Evolutionary conservation across 495 filamentous ascomycete species (phyloP), one percentile per base, ranked within the genome.

Genomic region (Penicillium chermesinum): DNA sequence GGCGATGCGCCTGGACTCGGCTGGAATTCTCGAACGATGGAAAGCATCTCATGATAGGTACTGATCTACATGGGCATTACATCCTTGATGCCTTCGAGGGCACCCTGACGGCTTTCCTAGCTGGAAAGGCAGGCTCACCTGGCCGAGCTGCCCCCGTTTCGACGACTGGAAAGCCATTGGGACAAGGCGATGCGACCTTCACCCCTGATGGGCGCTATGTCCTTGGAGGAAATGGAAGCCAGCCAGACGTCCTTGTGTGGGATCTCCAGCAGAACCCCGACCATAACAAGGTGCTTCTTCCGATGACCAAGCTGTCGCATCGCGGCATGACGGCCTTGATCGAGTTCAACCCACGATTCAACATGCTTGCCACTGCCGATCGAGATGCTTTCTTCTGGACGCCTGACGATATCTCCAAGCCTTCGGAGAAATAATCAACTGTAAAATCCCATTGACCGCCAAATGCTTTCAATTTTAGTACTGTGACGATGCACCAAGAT

Each of bases 21-120:
- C 72, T 98, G 17, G 88, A 95, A 50, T 97, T 98, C 62, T 87
- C 86, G 41, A 97, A 97, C 60, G 91, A 98, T 61, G 93, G 93
- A 0, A 94, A 95, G 61, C 79, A 78, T 49, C 61, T 98, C 44
- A 77, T 98, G 17, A 53, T 97, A 21, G 84, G 86, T 19, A 95
- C 91, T 6, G 85, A 84, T 20, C 84, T 83, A 9, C 73, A 75
- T 35, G 88, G 89, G 2, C 94, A 97, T 58, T 93, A 87, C 53
- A 68, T 98, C 19, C 70, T 98, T 19, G 93, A 98, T 63, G 88
- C 94, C 1, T 97, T 95, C 66, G 78, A 86, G 27, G 91, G 90
- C 14, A 70, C 65, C 15, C 55, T 96, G 1, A 84, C 83, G 57
- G 82, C 84, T 9, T 87, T 83, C 62, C 70, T 82, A 30, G 57